Conservation (phyloP, 768 basidiomycete genomes). For the Russula sp. region DNA sequence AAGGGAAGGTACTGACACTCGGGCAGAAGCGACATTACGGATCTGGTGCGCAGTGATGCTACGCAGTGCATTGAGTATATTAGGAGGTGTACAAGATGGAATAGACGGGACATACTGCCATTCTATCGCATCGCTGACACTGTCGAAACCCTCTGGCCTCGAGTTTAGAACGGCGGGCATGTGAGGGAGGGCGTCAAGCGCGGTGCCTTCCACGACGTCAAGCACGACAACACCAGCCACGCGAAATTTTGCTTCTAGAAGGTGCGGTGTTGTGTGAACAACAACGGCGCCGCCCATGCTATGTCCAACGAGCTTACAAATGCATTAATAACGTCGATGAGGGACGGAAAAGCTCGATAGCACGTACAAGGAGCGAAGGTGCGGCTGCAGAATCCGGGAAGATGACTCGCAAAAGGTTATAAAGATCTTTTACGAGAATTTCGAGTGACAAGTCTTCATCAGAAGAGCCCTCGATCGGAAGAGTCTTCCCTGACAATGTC, state of each 20-base stretch:
- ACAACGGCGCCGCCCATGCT: constrained; percentile 96
- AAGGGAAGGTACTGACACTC: constrained; percentile 82
- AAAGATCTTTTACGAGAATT: constrained; percentile 65
- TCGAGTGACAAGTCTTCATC: constrained; percentile 62
- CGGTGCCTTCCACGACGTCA: constrained; percentile 90
- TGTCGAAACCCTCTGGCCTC: constrained; percentile 80
- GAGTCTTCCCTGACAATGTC: constrained; percentile 56
- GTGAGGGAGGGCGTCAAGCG: constrained; percentile 84
- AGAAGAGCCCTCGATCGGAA: constrained; percentile 32
- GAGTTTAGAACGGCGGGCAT: constrained; percentile 86
- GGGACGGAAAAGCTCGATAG: background rate
- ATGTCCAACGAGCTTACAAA: constrained; percentile 73
- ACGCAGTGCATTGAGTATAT: background rate
- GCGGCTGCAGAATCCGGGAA: constrained; percentile 57
- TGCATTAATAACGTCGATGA: background rate
- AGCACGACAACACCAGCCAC: constrained; percentile 74
- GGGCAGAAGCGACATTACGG: constrained; percentile 71
- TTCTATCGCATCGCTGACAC: constrained; percentile 76
- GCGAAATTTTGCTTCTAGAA: constrained; percentile 62
- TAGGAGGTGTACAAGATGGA: background rate
- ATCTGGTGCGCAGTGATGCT: constrained; percentile 81
- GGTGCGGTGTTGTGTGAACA: constrained; percentile 55
- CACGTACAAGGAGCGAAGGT: constrained; percentile 68
- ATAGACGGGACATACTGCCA: constrained; percentile 73
- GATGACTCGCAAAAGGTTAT: constrained; percentile 56